Conservation (phyloP, 306 rosid genomes). For the Trifolium subterraneum region DNA sequence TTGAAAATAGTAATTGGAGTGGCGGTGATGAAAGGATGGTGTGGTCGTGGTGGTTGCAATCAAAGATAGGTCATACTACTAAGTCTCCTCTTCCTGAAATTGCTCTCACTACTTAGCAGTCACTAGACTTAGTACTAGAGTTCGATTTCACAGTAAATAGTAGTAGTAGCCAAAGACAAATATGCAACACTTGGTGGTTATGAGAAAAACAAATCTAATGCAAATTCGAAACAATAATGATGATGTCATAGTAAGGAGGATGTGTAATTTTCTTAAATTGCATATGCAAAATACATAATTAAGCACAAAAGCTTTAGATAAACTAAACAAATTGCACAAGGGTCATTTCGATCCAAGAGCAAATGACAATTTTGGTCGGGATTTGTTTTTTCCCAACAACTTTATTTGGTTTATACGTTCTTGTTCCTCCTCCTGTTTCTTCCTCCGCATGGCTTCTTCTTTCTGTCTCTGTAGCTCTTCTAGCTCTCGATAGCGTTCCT, state of each 20-base stretch:
- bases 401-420: slow-evolving; percentile 82
- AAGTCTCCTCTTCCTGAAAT: neutral
- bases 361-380: slow-evolving; percentile 95
- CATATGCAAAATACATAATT: slow-evolving; percentile 32
- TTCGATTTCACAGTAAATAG: neutral
- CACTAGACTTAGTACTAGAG: neutral
- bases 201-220: slow-evolving; percentile 19
- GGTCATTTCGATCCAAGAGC: slow-evolving; percentile 87
- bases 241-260: slow-evolving; percentile 32
- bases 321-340: slow-evolving; percentile 5
- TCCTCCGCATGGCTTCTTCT: slow-evolving; percentile 88
- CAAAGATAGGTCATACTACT: too few relatives aligned
- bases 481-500: slow-evolving; percentile 92
- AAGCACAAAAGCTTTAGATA: slow-evolving; percentile 13
- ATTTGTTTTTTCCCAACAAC: slow-evolving; percentile 91
- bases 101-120: neutral
- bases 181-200: neutral
- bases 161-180: neutral
- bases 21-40: too few relatives aligned
- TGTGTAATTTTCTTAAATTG: slow-evolving; percentile 40
- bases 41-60: too few relatives aligned
- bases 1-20: too few relatives aligned
- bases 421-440: slow-evolving; percentile 90
- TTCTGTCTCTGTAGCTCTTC: slow-evolving; percentile 97
- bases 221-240: slow-evolving; percentile 21